phyloP scores from a whole-genome alignment of 2,329 filamentous ascomycete genomes.

The Aspergillus sp. region DNA sequence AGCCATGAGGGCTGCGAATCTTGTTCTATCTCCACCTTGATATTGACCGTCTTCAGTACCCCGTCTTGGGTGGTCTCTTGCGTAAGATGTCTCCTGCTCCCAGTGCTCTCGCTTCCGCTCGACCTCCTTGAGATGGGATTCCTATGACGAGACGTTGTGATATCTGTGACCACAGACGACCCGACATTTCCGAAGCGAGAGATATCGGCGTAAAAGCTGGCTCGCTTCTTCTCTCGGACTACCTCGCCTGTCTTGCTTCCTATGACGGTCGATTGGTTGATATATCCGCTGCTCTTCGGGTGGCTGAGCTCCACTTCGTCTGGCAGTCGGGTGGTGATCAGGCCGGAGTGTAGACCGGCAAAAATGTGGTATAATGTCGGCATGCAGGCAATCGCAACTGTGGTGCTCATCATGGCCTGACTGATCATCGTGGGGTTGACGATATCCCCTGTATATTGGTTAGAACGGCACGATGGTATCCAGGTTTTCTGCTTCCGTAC shows the following conservation, averaged over 20 bases:
- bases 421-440: slow-evolving; percentile 13
- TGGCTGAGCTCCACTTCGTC: slow-evolving; percentile 14
- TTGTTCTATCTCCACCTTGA: slow-evolving; percentile 16
- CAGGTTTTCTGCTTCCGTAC: slow-evolving; percentile 7
- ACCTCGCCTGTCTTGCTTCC: slow-evolving; percentile 1
- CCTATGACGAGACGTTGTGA: not conserved
- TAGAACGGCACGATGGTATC: not conserved
- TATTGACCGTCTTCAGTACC: slow-evolving; percentile 19
- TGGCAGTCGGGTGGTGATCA: slow-evolving; percentile 17
- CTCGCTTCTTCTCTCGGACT: not conserved
- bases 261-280: slow-evolving; percentile 4
- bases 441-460: slow-evolving; percentile 15
- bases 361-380: slow-evolving; percentile 26
- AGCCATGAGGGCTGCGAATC: not conserved
- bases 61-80: slow-evolving; percentile 5
- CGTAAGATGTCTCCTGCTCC: slow-evolving; percentile 15
- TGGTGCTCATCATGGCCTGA: slow-evolving; percentile 23
- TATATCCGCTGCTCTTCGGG: slow-evolving; percentile 10
- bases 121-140: slow-evolving; percentile 1
- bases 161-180: slow-evolving; percentile 6
- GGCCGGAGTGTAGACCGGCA: slow-evolving; percentile 21
- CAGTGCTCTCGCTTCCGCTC: slow-evolving; percentile 10
- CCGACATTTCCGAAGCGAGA: not conserved
- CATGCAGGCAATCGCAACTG: slow-evolving; percentile 22
- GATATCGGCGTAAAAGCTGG: not conserved